Evolutionary conservation across 75 land plant genomes (phyloP).

Genomic region (Larix kaempferi): DNA sequence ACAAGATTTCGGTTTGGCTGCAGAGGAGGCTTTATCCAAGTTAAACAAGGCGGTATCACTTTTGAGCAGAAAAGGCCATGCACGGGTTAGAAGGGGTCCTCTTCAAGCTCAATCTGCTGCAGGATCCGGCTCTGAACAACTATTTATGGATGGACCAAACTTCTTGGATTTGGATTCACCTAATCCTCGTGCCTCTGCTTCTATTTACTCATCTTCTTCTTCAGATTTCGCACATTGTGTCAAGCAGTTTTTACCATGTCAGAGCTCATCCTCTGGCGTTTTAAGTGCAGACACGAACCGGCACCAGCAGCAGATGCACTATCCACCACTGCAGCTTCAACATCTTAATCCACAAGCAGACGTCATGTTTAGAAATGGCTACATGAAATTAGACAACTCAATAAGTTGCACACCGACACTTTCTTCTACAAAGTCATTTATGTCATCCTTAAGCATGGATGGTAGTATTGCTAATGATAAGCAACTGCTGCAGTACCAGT

Average conservation of each 20-base stretch:
- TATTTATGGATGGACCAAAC: constrained; percentile 19
- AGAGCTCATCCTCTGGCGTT: constrained; percentile 7
- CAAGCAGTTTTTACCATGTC: constrained; percentile 16
- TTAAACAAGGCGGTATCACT: constrained; percentile 75
- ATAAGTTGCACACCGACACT: constrained; percentile 67
- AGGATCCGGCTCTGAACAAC: constrained; percentile 6
- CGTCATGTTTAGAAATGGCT: constrained; percentile 25
- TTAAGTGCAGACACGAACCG: constrained; percentile 8
- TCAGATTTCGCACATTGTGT: constrained; percentile 19
- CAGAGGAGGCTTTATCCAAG: constrained; percentile 64
- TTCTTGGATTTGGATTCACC: background rate
- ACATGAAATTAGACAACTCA: constrained; percentile 65
- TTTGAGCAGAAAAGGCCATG: constrained; percentile 67
- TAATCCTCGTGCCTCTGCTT: constrained; percentile 6
- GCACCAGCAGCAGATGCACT: constrained; percentile 42
- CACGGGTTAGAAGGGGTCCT: constrained; percentile 53
- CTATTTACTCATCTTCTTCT: constrained; percentile 12
- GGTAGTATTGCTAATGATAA: constrained; percentile 55
- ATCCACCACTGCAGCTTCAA: constrained; percentile 14
- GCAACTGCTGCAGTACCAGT: constrained; percentile 37
- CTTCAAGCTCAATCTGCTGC: constrained; percentile 12
- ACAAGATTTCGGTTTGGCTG: constrained; percentile 32
- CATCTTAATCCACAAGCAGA: constrained; percentile 26
- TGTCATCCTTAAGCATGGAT: constrained; percentile 79
- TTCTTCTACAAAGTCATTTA: constrained; percentile 63